Conservation (phyloP, 148 eudicot species). For the Persicaria tinctoria region DNA sequence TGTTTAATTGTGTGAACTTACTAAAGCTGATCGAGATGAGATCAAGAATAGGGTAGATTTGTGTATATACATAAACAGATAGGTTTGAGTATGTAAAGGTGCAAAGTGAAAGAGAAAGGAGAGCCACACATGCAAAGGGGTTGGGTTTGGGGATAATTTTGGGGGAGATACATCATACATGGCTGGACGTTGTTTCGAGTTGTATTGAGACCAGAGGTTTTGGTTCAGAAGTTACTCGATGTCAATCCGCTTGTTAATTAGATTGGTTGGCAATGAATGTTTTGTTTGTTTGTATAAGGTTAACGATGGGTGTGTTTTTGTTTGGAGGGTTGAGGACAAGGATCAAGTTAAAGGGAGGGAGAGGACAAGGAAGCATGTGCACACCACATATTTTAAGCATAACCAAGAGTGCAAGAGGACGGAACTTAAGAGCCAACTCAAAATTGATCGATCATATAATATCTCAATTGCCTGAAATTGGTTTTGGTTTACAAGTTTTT, state of each 20-base stretch:
- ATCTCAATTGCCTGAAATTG: too few species aligned
- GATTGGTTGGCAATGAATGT: neutral
- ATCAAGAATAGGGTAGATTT: neutral
- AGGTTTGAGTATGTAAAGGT: constrained; percentile 12
- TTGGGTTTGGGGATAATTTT: constrained; percentile 22
- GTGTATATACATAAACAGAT: constrained; percentile 3
- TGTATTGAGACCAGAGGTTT: constrained; percentile 21
- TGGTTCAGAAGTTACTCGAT: neutral
- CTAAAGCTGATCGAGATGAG: too few species aligned
- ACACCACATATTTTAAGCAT: neutral
- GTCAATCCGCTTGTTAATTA: neutral
- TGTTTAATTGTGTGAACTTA: neutral
- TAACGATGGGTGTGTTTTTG: neutral
- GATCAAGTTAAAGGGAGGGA: neutral
- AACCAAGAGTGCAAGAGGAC: too few species aligned
- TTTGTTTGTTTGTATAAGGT: constrained; percentile 2
- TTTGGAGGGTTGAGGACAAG: neutral
- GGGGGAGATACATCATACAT: constrained; percentile 13
- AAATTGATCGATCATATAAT: too few species aligned
- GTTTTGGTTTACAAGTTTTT: too few species aligned
- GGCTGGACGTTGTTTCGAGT: constrained; percentile 30
- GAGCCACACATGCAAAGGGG: constrained; percentile 31
- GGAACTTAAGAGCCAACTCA: too few species aligned
- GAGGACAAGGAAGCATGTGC: neutral
- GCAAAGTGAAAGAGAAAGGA: constrained; percentile 18